Evolutionary conservation across 179 eudicot species (phyloP).

Genomic region (Actinidia arguta): DNA sequence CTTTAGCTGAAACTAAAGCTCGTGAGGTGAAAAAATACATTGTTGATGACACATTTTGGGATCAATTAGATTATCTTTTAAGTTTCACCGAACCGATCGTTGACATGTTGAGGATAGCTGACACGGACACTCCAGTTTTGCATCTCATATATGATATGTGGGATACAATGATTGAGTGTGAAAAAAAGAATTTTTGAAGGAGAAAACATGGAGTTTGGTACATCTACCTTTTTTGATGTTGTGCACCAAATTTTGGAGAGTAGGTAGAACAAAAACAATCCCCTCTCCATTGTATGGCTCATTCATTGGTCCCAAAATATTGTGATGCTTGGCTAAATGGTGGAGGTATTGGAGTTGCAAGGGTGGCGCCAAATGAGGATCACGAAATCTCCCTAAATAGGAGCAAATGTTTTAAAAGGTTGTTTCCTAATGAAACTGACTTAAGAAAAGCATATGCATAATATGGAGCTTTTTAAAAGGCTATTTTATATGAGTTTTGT

Average conservation of each 20-base stretch:
- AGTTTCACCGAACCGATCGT: neutral
- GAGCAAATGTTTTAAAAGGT: neutral
- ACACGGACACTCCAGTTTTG: neutral
- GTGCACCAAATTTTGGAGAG: neutral
- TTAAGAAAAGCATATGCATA: neutral
- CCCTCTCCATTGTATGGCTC: neutral
- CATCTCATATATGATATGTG: constrained; percentile 27
- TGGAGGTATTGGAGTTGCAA: neutral
- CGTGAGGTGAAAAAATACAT: neutral
- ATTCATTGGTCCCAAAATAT: constrained; percentile 10
- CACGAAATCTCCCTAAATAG: constrained; percentile 3
- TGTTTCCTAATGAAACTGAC: neutral
- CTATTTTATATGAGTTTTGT: neutral
- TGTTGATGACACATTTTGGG: neutral
- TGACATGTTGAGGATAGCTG: constrained; percentile 7
- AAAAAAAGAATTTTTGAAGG: constrained; percentile 5
- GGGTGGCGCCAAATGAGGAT: neutral
- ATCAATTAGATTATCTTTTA: neutral
- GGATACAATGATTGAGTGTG: constrained; percentile 24
- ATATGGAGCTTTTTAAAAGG: constrained; percentile 12
- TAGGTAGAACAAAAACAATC: neutral
- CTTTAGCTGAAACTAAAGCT: neutral
- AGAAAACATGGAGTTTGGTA: neutral
- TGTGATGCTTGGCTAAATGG: neutral
- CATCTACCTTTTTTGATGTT: neutral